Evolutionary conservation across 495 filamentous ascomycete genomes (phyloP), one percentile per base, ranked within the genome.

Genomic region (Amniculicola lignicola): DNA sequence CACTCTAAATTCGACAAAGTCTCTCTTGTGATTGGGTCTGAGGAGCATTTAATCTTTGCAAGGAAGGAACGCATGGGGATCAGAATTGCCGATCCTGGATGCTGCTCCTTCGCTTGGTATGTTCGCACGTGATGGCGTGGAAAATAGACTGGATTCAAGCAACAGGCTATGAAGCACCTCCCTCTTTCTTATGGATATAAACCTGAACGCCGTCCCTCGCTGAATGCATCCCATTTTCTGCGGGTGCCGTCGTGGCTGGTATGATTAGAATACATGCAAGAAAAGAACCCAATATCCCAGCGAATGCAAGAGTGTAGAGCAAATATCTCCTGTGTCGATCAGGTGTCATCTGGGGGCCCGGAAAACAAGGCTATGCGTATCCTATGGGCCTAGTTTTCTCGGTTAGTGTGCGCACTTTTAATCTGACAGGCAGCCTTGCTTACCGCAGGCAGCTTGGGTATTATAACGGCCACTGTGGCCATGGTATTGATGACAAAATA

Each of bases 401-500:
- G 11, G 25, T 25, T 6, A 54, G 33, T 45, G 16, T 42, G 1
- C 31, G 37, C 16, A 40, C 2, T 43, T 35, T 21, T 5, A 3
- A 11, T 11, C 2, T 33, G 9, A 2, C 12, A 31, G 14, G 12
- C 6, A 19, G 25, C 12, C 22, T 15, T 18, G 80, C 91, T 72
- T 79, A 97, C 93, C 66, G 84, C 89, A 54, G 93, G 93, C 61
- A 98, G 72, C 73, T 98, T 98, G 24, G 93, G 93, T 67, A 98
- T 90, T 40, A 98, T 86, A 47, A 97, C 93, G 4, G 76, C 89
- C 61, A 97, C 72, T 21, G 91, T 88, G 41, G 93, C 93, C 59
- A 96, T 74, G 64, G 91, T 89, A 75, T 98, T 98, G 74, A 98
- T 92, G 63, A 85, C 90, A 68, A 98, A 98, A 72, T 95, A 95